Conservation (phyloP, 169 alveolate genomes). For the Eimeria maxima region DNA sequence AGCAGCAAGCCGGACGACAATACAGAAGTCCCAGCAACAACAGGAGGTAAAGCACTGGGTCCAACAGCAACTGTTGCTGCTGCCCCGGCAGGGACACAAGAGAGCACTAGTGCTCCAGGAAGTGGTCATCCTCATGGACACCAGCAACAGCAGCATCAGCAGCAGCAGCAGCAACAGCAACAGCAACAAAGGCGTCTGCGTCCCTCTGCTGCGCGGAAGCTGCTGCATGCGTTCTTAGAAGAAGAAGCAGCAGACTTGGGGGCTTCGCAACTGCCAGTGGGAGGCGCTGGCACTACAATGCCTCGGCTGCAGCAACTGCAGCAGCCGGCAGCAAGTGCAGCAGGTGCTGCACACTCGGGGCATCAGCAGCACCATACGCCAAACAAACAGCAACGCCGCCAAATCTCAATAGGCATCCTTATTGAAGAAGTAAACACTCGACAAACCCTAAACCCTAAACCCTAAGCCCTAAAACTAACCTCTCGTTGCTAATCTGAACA, state of each 20-base stretch:
- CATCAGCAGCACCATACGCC: constrained; percentile 29
- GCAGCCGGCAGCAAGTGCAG: constrained; percentile 45
- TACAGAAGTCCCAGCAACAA: constrained; percentile 38
- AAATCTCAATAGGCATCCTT: constrained; percentile 39
- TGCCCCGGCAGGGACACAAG: background rate
- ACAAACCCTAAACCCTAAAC: constrained; percentile 20
- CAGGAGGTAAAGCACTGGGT: constrained; percentile 28
- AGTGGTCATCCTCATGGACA: background rate
- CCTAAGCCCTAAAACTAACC: background rate
- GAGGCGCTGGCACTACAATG: constrained; percentile 4
- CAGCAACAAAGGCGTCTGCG: constrained; percentile 50
- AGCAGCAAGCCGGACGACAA: background rate
- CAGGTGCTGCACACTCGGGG: background rate
- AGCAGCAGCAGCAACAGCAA: constrained; percentile 47
- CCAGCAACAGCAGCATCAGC: constrained; percentile 71
- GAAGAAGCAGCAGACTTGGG: constrained; percentile 72
- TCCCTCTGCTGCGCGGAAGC: constrained; percentile 34
- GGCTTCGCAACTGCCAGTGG: constrained; percentile 30
- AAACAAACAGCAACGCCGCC: constrained; percentile 29
- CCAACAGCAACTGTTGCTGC: constrained; percentile 11
- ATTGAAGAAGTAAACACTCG: constrained; percentile 31
- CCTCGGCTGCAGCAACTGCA: constrained; percentile 54
- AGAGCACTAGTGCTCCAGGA: background rate
- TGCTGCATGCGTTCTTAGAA: constrained; percentile 53
- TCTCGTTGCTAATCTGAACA: background rate